Evolutionary conservation across 495 filamentous ascomycete species (phyloP).

Genomic region (Pseudoneurospora amorphoporcata): DNA sequence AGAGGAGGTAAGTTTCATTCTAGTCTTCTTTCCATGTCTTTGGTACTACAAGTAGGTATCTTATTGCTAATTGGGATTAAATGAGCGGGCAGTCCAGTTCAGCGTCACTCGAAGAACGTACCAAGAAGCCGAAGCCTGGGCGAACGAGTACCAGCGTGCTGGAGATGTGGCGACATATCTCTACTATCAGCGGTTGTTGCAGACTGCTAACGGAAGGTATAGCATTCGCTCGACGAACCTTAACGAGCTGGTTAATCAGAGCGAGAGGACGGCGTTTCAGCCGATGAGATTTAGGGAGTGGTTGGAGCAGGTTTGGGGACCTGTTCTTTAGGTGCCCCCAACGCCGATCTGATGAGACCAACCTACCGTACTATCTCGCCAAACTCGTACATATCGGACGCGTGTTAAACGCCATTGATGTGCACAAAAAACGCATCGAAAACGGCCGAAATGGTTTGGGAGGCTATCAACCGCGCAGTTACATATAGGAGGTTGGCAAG

Average conservation of each 20-base stretch:
- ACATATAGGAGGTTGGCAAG: too few relatives aligned
- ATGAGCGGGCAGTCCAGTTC: conserved; percentile 24
- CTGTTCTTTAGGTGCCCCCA: conserved; percentile 12
- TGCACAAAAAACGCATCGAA: too few relatives aligned
- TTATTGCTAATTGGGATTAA: too few relatives aligned
- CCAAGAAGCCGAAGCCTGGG: conserved; percentile 31
- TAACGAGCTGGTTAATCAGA: conserved; percentile 30
- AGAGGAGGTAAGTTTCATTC: conserved; percentile 24
- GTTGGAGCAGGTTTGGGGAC: conserved; percentile 36
- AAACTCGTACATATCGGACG: too few relatives aligned
- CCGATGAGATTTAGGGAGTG: conserved; percentile 38
- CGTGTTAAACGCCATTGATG: too few relatives aligned
- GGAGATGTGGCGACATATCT: conserved; percentile 27
- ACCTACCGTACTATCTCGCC: too few relatives aligned
- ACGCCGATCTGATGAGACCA: too few relatives aligned
- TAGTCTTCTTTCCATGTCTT: not conserved
- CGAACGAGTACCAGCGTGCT: conserved; percentile 27
- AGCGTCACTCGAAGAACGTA: conserved; percentile 27
- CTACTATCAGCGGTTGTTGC: conserved; percentile 36
- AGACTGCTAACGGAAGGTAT: conserved; percentile 42
- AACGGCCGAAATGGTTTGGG: too few relatives aligned
- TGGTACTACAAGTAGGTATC: too few relatives aligned
- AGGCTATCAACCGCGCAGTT: too few relatives aligned
- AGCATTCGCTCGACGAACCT: conserved; percentile 35
- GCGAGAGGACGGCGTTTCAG: conserved; percentile 27